A percentile compares a stretch with the other conserved stretches of the same genome.
These are phyloP conservation scores for Trichaptum fuscoviolaceum DNA, from an alignment of 768 basidiomycete genomes.

Conservation along the genomic window DNA sequence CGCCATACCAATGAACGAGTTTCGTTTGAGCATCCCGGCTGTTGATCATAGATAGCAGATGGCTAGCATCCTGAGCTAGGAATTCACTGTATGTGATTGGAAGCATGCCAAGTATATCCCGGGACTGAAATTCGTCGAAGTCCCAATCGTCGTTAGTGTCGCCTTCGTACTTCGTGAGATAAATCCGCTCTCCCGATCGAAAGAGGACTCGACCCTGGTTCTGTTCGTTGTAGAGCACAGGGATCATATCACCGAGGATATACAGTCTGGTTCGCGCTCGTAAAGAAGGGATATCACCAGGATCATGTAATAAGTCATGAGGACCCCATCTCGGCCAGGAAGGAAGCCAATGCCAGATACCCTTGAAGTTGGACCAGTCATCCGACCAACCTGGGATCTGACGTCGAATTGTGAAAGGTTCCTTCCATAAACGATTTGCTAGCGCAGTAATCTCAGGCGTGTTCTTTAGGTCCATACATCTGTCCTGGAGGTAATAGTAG, in stretches of 20 bases:
- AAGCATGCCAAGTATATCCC: background rate
- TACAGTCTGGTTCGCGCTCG: background rate
- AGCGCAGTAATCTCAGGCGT: background rate
- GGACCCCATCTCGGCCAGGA: background rate
- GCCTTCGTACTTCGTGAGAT: background rate
- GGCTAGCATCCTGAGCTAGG: background rate
- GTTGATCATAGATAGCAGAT: background rate
- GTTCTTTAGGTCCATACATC: background rate
- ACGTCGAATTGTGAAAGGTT: background rate
- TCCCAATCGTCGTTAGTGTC: background rate
- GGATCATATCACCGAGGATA: slow-evolving; percentile 1
- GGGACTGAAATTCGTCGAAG: background rate
- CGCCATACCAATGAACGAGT: background rate
- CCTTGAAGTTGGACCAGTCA: slow-evolving; percentile 2
- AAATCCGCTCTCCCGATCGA: background rate
- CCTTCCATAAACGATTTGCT: background rate
- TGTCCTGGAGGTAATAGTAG: background rate
- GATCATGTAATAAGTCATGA: background rate
- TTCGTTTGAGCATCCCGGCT: background rate
- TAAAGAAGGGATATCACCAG: background rate
- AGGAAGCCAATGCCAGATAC: background rate
- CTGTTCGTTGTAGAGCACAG: background rate
- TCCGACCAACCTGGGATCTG: background rate
- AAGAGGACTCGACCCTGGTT: background rate
- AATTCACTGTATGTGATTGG: background rate